Base-by-base conservation (phyloP, 352 stramenopile species). In the Globisporangium nagaii region DNA sequence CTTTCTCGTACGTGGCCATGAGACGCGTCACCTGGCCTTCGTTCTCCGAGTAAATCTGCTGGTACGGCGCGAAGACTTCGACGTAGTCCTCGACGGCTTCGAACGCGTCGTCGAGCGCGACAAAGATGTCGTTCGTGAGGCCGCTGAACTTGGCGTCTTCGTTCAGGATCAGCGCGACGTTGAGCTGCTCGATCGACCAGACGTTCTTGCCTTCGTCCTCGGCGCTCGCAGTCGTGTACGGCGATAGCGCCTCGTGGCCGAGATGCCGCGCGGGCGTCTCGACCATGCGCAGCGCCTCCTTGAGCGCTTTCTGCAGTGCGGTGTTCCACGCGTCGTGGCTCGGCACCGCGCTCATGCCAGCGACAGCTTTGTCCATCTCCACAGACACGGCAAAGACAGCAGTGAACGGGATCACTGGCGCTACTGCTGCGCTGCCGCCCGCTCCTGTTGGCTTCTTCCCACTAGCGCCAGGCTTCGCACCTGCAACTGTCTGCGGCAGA, bases 61-160 rank as follows among this genome's bases (percentile, higher is more conserved):
- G 73, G 53, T 86, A 98, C 13, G 92, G 91, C 1, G 81, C 43
- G 51, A 98, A 98, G 0, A 96, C 71, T 31, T 91, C 73, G 54
- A 93, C 73, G 60, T 97, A 98, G 17, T 95, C 81, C 20, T 90
- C 79, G 0, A 96, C 76, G 2, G 77, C 62, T 31, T 92, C 79
- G 46, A 93, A 90, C 0, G 79, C 80, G 59, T 92, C 81, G 41
- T 92, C 84, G 1, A 96, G 57, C 1, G 82, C 70, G 2, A 88
- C 70, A 35, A 94, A 93, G 32, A 96, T 93, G 46, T 93, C 84
- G 41, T 90, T 90, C 1, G 84, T 91, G 17, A 93, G 74, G 37
- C 75, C 69, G 45, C 73, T 89, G 62, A 94, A 95, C 53, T 75
- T 84, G 11, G 75, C 62, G 49, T 96, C 83, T 53, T 93, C 79